Conservation (phyloP, 2,329 filamentous ascomycete species). For the Fusarium sp. region DNA sequence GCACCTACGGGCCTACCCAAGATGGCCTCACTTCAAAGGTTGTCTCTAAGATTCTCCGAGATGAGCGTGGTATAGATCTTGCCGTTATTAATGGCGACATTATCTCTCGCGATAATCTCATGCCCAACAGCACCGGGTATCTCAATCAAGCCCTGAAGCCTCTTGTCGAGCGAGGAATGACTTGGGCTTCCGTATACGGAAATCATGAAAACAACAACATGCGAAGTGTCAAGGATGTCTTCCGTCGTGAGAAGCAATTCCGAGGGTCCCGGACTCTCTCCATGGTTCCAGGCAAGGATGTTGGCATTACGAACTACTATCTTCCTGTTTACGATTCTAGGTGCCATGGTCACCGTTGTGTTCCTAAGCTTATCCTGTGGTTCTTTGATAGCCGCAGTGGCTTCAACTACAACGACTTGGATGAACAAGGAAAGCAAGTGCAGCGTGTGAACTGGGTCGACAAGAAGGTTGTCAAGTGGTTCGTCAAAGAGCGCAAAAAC, state of each 20-base stretch:
- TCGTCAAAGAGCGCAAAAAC: constrained; percentile 43
- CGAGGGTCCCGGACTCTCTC: constrained; percentile 51
- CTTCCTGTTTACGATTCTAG: constrained; percentile 54
- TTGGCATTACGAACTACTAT: constrained; percentile 60
- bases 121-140: constrained; percentile 65
- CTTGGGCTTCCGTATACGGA: constrained; percentile 76
- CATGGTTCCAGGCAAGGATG: constrained; percentile 53
- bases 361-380: constrained; percentile 67
- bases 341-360: constrained; percentile 47
- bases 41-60: constrained; percentile 4
- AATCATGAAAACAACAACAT: constrained; percentile 75
- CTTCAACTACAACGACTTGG: constrained; percentile 27
- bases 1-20: constrained; percentile 20
- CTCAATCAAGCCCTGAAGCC: constrained; percentile 69
- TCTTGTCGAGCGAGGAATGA: constrained; percentile 63
- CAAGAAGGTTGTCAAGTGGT: constrained; percentile 56
- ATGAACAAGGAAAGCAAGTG: constrained; percentile 54
- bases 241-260: constrained; percentile 53
- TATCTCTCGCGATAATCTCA: constrained; percentile 70
- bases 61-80: constrained; percentile 53
- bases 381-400: constrained; percentile 78
- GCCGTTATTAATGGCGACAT: constrained; percentile 79
- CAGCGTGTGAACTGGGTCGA: constrained; percentile 56
- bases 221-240: constrained; percentile 59
- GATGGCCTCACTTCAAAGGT: constrained; percentile 21